Conservation (phyloP, 345 rosid species). For the Eucalyptus virginea region DNA sequence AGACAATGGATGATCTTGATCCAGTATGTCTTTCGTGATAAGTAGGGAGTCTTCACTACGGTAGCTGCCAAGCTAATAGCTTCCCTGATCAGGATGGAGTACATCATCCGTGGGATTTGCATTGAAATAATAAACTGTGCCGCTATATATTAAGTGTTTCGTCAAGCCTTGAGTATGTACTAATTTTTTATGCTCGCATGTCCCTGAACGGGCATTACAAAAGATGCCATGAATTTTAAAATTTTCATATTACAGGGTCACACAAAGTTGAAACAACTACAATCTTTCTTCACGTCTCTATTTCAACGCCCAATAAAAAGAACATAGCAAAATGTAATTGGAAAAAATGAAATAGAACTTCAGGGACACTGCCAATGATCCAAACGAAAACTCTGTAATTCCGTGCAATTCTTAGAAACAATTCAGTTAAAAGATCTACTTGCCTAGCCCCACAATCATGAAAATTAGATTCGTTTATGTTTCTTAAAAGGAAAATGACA, state of each 20-base stretch:
- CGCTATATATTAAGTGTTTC: background rate
- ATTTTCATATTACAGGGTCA: background rate
- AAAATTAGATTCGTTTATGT: too few relatives aligned
- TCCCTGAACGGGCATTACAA: background rate
- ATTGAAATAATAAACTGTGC: background rate
- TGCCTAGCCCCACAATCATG: background rate
- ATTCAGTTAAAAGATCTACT: background rate
- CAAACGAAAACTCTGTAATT: background rate
- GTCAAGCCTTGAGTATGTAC: background rate
- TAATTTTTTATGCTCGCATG: background rate
- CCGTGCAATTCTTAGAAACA: background rate
- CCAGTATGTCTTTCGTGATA: background rate
- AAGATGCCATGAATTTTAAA: background rate
- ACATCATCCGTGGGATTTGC: background rate
- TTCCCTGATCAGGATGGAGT: too few relatives aligned
- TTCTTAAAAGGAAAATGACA: background rate
- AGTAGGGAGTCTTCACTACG: background rate
- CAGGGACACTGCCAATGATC: background rate
- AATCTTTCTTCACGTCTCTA: background rate
- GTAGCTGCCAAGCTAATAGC: background rate
- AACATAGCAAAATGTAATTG: background rate
- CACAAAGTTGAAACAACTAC: background rate
- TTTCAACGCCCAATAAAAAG: background rate
- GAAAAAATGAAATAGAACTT: background rate
- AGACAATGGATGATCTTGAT: background rate